Conservation (phyloP, 169 alveolate genomes). For the Plasmodium berghei region DNA sequence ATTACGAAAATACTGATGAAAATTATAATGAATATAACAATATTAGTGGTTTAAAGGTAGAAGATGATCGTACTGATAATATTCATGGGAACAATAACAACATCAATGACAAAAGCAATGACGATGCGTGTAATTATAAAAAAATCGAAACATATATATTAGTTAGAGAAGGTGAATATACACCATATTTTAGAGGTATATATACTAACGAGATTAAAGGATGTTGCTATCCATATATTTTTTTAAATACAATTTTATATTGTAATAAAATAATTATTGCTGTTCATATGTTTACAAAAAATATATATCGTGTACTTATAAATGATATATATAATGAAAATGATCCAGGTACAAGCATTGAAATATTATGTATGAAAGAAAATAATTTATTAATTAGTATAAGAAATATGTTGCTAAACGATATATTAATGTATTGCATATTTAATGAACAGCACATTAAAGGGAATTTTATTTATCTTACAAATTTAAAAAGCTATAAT, state of each 20-base stretch:
- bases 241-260: slow-evolving; percentile 65
- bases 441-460: slow-evolving; percentile 33
- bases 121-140: slow-evolving; percentile 38
- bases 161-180: slow-evolving; percentile 35
- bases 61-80: not conserved
- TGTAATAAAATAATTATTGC: slow-evolving; percentile 52
- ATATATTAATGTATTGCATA: slow-evolving; percentile 60
- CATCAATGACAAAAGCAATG: not conserved
- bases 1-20: not conserved
- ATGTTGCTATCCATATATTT: slow-evolving; percentile 58
- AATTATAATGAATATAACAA: too few species aligned
- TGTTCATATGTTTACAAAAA: slow-evolving; percentile 73
- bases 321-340: slow-evolving; percentile 25
- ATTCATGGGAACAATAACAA: not conserved
- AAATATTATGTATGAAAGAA: slow-evolving; percentile 43
- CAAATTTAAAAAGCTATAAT: slow-evolving; percentile 31
- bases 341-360: slow-evolving; percentile 53
- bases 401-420: slow-evolving; percentile 62
- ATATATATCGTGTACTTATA: slow-evolving; percentile 16
- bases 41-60: not conserved
- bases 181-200: slow-evolving; percentile 50
- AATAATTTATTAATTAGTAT: slow-evolving; percentile 44
- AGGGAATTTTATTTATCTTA: slow-evolving; percentile 63
- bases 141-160: slow-evolving; percentile 27
- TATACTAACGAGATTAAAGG: slow-evolving; percentile 73